Conservation (phyloP, 2,329 filamentous ascomycete species). For the Macrophomina pseudophaseolina region DNA sequence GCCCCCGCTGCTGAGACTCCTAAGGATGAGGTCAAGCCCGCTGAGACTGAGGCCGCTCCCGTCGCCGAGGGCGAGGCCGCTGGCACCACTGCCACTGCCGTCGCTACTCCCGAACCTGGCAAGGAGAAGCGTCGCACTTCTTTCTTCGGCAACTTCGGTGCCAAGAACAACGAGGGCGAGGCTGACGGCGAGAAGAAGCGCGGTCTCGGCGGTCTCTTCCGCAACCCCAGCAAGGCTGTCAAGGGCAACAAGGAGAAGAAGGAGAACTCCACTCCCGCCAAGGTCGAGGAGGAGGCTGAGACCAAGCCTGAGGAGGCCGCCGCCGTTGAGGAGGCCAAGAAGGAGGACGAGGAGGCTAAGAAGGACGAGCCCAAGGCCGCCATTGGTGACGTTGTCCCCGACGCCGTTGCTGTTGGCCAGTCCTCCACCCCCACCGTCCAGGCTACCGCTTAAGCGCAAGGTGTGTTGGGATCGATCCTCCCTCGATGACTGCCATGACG, state of each 20-base stretch:
- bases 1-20: constrained; percentile 43
- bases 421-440: constrained; percentile 47
- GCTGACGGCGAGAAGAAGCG: constrained; percentile 34
- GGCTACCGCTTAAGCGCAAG: constrained; percentile 51
- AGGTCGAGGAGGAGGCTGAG: constrained; percentile 40
- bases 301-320: constrained; percentile 36
- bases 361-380: constrained; percentile 35
- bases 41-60: constrained; percentile 30
- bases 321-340: constrained; percentile 35
- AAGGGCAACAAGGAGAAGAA: constrained; percentile 29
- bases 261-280: constrained; percentile 35
- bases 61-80: constrained; percentile 31
- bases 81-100: constrained; percentile 32
- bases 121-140: constrained; percentile 59
- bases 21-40: constrained; percentile 34
- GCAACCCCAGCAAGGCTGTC: constrained; percentile 45
- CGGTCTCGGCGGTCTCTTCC: constrained; percentile 41
- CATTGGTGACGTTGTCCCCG: constrained; percentile 46
- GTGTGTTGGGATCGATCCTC: constrained; percentile 47
- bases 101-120: constrained; percentile 47
- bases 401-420: constrained; percentile 46
- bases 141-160: constrained; percentile 56
- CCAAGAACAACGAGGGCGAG: constrained; percentile 57
- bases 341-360: constrained; percentile 31
- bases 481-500: constrained; percentile 47